These are phyloP conservation scores for Trichoderma endophyticum DNA, from an alignment of 2,329 filamentous ascomycete genomes.

Conservation along the genomic window DNA sequence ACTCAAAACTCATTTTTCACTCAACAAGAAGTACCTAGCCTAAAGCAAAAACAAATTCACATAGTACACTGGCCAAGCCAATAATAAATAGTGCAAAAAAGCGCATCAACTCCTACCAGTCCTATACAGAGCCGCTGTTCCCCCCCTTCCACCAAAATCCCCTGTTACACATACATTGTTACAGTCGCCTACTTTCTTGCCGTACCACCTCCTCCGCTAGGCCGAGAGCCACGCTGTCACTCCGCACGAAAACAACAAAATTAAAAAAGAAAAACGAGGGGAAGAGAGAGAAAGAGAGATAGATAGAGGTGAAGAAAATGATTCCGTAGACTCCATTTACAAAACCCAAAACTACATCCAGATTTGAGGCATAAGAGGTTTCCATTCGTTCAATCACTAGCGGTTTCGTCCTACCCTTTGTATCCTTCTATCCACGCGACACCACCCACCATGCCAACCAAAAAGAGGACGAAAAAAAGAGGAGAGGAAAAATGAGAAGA, in stretches of 20 bases:
- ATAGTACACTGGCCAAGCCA: background rate
- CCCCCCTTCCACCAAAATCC: background rate
- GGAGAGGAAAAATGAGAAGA: background rate
- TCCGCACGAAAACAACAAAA: background rate
- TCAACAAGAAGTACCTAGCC: background rate
- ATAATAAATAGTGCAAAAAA: background rate
- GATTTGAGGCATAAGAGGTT: slow-evolving; percentile 28
- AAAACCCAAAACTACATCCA: slow-evolving; percentile 42
- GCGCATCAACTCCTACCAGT: background rate
- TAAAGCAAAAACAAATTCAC: background rate
- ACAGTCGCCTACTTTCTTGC: background rate
- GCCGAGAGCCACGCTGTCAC: background rate
- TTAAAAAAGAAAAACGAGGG: background rate
- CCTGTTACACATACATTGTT: slow-evolving; percentile 7
- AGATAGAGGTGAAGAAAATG: background rate
- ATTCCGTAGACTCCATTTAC: slow-evolving; percentile 38
- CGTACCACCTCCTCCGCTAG: background rate
- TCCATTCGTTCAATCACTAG: slow-evolving; percentile 19
- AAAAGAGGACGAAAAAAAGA: background rate
- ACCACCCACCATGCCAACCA: slow-evolving; percentile 32
- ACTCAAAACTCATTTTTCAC: background rate
- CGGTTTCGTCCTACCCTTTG: slow-evolving; percentile 16
- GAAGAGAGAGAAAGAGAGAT: background rate
- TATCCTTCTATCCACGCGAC: slow-evolving; percentile 29
- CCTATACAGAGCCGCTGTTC: background rate